These are phyloP conservation scores for Yarrowia bubula DNA, from an alignment of 805 yeast species.

Conservation along the genomic window DNA sequence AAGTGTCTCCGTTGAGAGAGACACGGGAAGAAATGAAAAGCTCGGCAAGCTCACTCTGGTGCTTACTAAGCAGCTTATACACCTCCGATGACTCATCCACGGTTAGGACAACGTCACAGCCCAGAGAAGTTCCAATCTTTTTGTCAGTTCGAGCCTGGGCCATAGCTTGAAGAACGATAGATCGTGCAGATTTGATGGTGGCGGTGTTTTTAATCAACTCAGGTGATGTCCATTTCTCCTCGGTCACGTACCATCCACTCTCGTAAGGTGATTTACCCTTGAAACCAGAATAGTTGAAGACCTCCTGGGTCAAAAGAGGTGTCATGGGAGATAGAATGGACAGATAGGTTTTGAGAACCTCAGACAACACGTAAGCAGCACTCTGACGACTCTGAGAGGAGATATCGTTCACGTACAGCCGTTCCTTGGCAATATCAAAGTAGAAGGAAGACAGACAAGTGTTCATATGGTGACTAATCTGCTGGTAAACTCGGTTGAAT, in stretches of 20 bases:
- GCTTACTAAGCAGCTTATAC: constrained; percentile 31
- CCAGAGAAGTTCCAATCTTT: constrained; percentile 32
- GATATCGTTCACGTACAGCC: constrained; percentile 66
- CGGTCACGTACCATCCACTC: constrained; percentile 45
- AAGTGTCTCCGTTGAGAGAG: constrained; percentile 38
- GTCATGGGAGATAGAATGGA: constrained; percentile 73
- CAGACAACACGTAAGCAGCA: constrained; percentile 61
- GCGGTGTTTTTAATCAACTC: constrained; percentile 47
- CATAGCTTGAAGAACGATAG: constrained; percentile 49
- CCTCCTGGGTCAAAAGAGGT: constrained; percentile 85
- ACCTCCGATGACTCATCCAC: not conserved
- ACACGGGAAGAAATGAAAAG: constrained; percentile 65
- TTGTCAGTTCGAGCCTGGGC: constrained; percentile 58
- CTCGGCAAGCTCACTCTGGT: constrained; percentile 51
- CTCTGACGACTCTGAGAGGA: constrained; percentile 53
- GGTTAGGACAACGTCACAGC: not conserved
- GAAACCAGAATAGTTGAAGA: constrained; percentile 61
- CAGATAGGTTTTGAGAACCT: constrained; percentile 58
- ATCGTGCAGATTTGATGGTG: constrained; percentile 49
- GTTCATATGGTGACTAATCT: constrained; percentile 68
- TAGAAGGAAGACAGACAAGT: constrained; percentile 75
- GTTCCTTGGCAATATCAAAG: constrained; percentile 83
- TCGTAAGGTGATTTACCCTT: constrained; percentile 47
- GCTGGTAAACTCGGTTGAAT: constrained; percentile 68
- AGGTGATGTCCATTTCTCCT: constrained; percentile 41